These are phyloP conservation scores for Fragilaria crotonensis DNA, from an alignment of 108 stramenopile species.

Conservation along the genomic window DNA sequence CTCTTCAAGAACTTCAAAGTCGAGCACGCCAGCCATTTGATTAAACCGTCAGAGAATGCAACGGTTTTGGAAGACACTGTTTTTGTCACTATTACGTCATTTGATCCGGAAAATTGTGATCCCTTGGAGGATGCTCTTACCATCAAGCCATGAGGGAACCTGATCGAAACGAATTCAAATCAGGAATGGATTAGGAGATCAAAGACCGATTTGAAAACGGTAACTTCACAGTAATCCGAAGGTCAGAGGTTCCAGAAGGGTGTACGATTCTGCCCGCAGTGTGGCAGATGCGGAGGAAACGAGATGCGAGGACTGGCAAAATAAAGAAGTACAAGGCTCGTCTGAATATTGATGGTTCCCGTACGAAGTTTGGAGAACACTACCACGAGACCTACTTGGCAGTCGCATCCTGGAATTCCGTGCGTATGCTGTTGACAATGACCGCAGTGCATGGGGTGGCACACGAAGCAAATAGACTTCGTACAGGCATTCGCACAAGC, in stretches of 20 bases:
- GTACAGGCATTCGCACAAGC: conserved; percentile 27
- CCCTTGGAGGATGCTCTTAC: too few relatives aligned
- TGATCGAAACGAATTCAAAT: neutral
- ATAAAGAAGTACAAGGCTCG: conserved; percentile 14
- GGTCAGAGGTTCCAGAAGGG: neutral
- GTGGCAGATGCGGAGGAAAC: conserved; percentile 10
- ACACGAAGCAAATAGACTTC: conserved; percentile 18
- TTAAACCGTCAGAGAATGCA: too few relatives aligned
- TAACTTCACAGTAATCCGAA: conserved; percentile 1
- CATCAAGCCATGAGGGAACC: conserved; percentile 9
- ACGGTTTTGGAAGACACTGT: too few relatives aligned
- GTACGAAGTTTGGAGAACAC: conserved; percentile 20
- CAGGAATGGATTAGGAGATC: neutral
- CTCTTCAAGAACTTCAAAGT: too few relatives aligned
- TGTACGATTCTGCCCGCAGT: neutral
- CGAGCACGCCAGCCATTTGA: too few relatives aligned
- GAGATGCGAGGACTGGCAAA: neutral
- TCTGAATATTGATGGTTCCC: conserved; percentile 23
- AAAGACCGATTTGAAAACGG: conserved; percentile 2
- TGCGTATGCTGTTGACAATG: neutral
- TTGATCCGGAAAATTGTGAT: too few relatives aligned
- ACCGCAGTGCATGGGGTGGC: conserved; percentile 12
- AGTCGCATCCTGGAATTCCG: conserved; percentile 15
- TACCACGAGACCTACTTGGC: conserved; percentile 42
- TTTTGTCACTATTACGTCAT: too few relatives aligned